phyloP scores from a whole-genome alignment of 1,139 yeast genomes.

The Arxiozyma slooffiae region DNA sequence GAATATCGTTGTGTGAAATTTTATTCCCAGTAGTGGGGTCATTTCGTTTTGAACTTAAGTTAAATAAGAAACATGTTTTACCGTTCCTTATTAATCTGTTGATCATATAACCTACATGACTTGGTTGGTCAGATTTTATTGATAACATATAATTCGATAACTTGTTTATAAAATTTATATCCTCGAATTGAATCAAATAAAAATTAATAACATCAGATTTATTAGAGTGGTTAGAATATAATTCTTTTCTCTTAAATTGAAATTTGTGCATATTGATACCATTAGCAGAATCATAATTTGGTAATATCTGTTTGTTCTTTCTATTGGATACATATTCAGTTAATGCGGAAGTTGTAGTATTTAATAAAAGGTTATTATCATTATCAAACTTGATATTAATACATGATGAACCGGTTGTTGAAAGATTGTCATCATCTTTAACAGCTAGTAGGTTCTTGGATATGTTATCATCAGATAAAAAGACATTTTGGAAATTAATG shows the following conservation, averaged over 20 bases:
- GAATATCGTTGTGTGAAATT: slow-evolving; percentile 1
- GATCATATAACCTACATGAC: slow-evolving; percentile 23
- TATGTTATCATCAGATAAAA: slow-evolving; percentile 7
- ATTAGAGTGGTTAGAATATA: not conserved
- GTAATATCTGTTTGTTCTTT: not conserved
- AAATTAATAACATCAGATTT: slow-evolving; percentile 11
- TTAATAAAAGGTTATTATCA: slow-evolving; percentile 4
- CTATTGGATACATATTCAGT: slow-evolving; percentile 2
- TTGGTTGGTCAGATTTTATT: slow-evolving; percentile 5
- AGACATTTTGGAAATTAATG: slow-evolving; percentile 7
- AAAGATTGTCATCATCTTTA: not conserved
- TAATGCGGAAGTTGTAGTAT: slow-evolving; percentile 5
- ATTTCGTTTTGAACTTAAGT: slow-evolving; percentile 4
- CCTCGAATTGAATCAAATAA: slow-evolving; percentile 23
- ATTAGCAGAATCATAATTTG: slow-evolving; percentile 1
- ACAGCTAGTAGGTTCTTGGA: slow-evolving; percentile 2
- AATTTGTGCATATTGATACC: slow-evolving; percentile 23
- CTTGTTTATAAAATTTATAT: slow-evolving; percentile 11
- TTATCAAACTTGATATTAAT: slow-evolving; percentile 3
- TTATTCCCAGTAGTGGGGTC: not conserved
- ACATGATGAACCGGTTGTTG: not conserved
- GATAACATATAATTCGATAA: slow-evolving; percentile 7
- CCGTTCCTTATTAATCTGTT: slow-evolving; percentile 21
- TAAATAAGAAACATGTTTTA: slow-evolving; percentile 19
- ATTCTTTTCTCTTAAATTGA: slow-evolving; percentile 11